These are phyloP conservation scores for Colletotrichum tropicicola DNA, from an alignment of 2,329 filamentous ascomycete genomes.

Conservation along the genomic window DNA sequence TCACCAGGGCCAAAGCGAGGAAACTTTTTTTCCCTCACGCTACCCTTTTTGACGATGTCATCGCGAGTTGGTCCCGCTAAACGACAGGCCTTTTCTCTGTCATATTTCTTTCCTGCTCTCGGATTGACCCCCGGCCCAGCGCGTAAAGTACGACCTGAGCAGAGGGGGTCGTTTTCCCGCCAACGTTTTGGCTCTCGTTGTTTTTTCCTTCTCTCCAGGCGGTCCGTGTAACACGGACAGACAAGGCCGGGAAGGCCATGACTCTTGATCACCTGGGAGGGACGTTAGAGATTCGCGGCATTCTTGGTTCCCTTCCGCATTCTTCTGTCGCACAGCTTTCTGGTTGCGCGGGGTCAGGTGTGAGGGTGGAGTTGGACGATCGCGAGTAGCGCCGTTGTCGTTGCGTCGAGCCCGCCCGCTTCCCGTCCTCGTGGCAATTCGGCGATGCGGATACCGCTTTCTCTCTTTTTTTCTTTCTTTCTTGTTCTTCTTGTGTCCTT, in stretches of 20 bases:
- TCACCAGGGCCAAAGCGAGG: conserved; percentile 7
- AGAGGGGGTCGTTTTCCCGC: not conserved
- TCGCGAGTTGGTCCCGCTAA: conserved; percentile 17
- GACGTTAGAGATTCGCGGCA: not conserved
- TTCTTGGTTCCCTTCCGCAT: not conserved
- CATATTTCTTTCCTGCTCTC: not conserved
- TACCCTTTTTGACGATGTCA: conserved; percentile 25
- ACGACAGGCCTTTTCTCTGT: not conserved
- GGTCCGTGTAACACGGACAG: conserved; percentile 12
- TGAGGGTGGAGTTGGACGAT: not conserved
- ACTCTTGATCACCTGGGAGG: conserved; percentile 14
- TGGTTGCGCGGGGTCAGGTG: not conserved
- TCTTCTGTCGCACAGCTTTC: not conserved
- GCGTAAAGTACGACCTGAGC: conserved; percentile 3
- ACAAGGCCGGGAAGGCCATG: not conserved
- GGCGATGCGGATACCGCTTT: not conserved
- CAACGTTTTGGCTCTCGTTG: conserved; percentile 4
- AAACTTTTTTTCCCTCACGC: conserved; percentile 15
- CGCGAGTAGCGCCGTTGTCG: not conserved
- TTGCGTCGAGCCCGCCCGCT: not conserved
- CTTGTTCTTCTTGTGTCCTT: not conserved
- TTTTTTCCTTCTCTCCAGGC: conserved; percentile 3
- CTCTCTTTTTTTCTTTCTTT: not conserved
- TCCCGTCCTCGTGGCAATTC: conserved; percentile 23
- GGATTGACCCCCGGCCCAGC: not conserved